A percentile compares a stretch with the other conserved stretches of the same genome.
Evolutionary conservation across 768 basidiomycete genomes (phyloP).

Genomic region (Tricholoma sp.): DNA sequence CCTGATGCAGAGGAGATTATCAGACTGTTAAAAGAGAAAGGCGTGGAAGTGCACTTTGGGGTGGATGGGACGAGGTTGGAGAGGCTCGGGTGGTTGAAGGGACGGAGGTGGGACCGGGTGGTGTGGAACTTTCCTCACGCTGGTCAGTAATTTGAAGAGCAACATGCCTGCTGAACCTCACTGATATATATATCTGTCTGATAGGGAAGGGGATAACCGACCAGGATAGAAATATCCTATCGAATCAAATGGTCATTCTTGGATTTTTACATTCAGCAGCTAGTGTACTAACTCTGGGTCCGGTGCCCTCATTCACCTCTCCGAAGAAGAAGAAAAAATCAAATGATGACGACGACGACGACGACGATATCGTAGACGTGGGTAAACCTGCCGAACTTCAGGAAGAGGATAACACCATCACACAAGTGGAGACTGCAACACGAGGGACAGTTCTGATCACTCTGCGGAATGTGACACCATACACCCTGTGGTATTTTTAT

Average conservation of each 20-base stretch:
- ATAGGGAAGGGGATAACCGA: constrained; percentile 86
- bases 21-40: constrained; percentile 43
- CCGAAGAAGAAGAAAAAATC: constrained; percentile 42
- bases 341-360: constrained; percentile 38
- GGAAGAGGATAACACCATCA: constrained; percentile 12
- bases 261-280: constrained; percentile 76
- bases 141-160: constrained; percentile 42
- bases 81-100: constrained; percentile 51
- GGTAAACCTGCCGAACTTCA: constrained; percentile 26
- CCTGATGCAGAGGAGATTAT: constrained; percentile 65
- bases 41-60: constrained; percentile 70
- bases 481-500: constrained; percentile 72
- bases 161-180: neutral
- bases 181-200: constrained; percentile 1
- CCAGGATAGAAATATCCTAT: constrained; percentile 87
- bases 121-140: constrained; percentile 98
- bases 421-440: constrained; percentile 14
- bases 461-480: constrained; percentile 79
- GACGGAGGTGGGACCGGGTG: constrained; percentile 67
- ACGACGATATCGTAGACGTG: constrained; percentile 20
- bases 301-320: constrained; percentile 37
- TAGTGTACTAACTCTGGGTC: constrained; percentile 52
- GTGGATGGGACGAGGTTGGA: constrained; percentile 83
- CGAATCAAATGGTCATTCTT: constrained; percentile 81
- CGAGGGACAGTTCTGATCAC: constrained; percentile 84